Evolutionary conservation across 192 early-diverging fungal genomes (phyloP), one percentile per base, ranked within the genome.

Genomic region (Gamsiella multidivaricata): DNA sequence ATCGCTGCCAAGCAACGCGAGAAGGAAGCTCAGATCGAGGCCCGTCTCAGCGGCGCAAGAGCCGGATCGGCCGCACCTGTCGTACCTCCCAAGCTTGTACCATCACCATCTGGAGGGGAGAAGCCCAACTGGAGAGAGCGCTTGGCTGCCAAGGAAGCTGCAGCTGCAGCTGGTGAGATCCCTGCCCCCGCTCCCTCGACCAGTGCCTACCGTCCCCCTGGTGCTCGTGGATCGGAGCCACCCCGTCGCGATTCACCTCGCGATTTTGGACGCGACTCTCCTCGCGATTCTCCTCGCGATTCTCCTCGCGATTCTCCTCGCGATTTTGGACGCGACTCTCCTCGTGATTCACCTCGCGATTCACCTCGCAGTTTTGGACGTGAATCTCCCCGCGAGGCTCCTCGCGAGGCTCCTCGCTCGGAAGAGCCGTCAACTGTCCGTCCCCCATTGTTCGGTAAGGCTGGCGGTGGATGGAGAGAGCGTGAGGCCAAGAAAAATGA

Each of bases 11-110:
- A 63, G 32, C 81, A 89, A 62, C 63, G 63, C 14, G 86, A 86
- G 51, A 69, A 56, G 29, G 87, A 88, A 55, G 81, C 73, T 14
- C 63, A 78, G 54, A 84, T 86, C 29, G 87, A 88, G 57, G 74
- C 71, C 14, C 82, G 78, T 41, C 42, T 76, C 7, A 37, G 61
- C 23, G 29, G 65, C n/a, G n/a, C 60, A 69, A 52, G 71, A 50
- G 51, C 70, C 11, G 65, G 62, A 36, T 51, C 69, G 15, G 66
- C 76, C 29, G 70, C 70, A 20, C 67, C 78, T 11, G 61, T 74
- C 18, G 42, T 63, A 12, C 74, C 74, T 17, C 65, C 74, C 20
- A 67, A 42, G 46, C 57, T 69, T 15, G 47, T 78, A 18, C 60
- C 74, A 15, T 62, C 74, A 18, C 46, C 74, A 8, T 60, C 68